A percentile compares a stretch with the other conserved stretches of the same genome.
These are phyloP conservation scores for Cercospora nicotianae DNA, from an alignment of 2,329 filamentous ascomycete species.

Conservation along the genomic window DNA sequence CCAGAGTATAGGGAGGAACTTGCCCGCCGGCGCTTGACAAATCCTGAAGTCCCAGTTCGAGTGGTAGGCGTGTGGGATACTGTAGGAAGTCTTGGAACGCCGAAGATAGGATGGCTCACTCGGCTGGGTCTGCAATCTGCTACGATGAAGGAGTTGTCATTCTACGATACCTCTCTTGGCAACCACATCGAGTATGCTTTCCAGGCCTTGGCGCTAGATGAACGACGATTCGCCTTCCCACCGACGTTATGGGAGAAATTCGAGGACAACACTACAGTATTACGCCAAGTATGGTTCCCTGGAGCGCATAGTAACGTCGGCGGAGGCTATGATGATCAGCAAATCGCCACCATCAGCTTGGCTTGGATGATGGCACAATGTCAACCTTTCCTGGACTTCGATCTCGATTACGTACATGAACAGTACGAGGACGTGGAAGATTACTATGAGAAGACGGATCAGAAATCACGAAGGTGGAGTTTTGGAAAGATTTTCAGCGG, in stretches of 20 bases:
- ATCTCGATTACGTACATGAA: slow-evolving; percentile 50
- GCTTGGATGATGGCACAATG: slow-evolving; percentile 60
- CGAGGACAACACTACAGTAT: slow-evolving; percentile 45
- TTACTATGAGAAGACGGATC: slow-evolving; percentile 46
- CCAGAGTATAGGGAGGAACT: slow-evolving; percentile 48
- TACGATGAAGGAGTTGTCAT: slow-evolving; percentile 42
- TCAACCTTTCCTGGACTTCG: slow-evolving; percentile 50
- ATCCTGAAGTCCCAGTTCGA: slow-evolving; percentile 41
- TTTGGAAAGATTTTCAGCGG: slow-evolving; percentile 52
- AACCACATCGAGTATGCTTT: slow-evolving; percentile 46
- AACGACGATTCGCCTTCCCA: slow-evolving; percentile 44
- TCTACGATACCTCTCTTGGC: slow-evolving; percentile 51
- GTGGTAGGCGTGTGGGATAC: slow-evolving; percentile 50
- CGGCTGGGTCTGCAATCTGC: slow-evolving; percentile 38
- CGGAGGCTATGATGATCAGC: slow-evolving; percentile 48
- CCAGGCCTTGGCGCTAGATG: slow-evolving; percentile 48
- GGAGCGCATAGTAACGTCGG: slow-evolving; percentile 50
- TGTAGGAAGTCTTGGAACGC: slow-evolving; percentile 48
- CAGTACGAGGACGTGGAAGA: slow-evolving; percentile 47
- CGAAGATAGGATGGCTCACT: slow-evolving; percentile 46
- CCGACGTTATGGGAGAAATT: slow-evolving; percentile 48
- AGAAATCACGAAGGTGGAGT: slow-evolving; percentile 49
- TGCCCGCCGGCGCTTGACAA: slow-evolving; percentile 36
- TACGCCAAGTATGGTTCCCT: slow-evolving; percentile 53
- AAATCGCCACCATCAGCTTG: slow-evolving; percentile 54